Evolutionary conservation across 495 filamentous ascomycete species (phyloP).

Genomic region (Halenospora varia): DNA sequence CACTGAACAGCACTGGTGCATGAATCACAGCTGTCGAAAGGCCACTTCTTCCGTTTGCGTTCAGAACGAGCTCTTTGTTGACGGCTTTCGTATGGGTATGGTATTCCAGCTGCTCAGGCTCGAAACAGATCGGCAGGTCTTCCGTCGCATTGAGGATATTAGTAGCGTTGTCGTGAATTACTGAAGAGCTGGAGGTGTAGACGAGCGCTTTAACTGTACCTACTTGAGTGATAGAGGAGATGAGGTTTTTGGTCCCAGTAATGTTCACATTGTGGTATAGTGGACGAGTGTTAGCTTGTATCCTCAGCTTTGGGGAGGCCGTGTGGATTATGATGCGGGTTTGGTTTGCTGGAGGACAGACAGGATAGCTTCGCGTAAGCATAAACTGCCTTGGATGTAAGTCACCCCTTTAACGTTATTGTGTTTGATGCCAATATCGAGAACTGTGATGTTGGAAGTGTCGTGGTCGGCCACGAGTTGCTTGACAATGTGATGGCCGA

Average conservation of each 20-base stretch:
- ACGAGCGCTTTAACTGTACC: slow-evolving; percentile 36
- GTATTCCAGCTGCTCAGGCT: slow-evolving; percentile 21
- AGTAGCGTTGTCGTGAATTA: slow-evolving; percentile 29
- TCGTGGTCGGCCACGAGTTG: slow-evolving; percentile 29
- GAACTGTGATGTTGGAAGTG: slow-evolving; percentile 20
- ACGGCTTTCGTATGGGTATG: slow-evolving; percentile 31
- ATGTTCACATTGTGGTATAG: slow-evolving; percentile 35
- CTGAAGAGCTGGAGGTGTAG: slow-evolving; percentile 34
- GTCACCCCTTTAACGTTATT: slow-evolving; percentile 15
- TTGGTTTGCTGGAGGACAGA: slow-evolving; percentile 1
- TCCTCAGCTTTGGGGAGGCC: slow-evolving; percentile 22
- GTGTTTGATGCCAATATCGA: slow-evolving; percentile 22
- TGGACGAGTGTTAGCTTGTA: slow-evolving; percentile 1
- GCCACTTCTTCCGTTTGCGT: slow-evolving; percentile 26
- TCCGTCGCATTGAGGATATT: slow-evolving; percentile 28
- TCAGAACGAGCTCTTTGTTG: slow-evolving; percentile 27
- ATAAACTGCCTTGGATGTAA: slow-evolving; percentile 28
- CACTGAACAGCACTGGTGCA: slow-evolving; percentile 26
- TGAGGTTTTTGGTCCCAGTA: slow-evolving; percentile 38
- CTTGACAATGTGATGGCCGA: slow-evolving; percentile 45
- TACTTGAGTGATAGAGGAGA: slow-evolving; percentile 24
- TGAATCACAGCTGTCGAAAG: slow-evolving; percentile 18
- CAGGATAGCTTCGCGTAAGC: slow-evolving; percentile 1
- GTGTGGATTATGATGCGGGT: slow-evolving; percentile 28
- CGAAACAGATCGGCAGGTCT: slow-evolving; percentile 22